Percentiles rank a stretch among this genome's conserved stretches.
These are phyloP conservation scores for Acanthamoeba royreba DNA, from an alignment of 208 protist genomes.

Conservation along the genomic window DNA sequence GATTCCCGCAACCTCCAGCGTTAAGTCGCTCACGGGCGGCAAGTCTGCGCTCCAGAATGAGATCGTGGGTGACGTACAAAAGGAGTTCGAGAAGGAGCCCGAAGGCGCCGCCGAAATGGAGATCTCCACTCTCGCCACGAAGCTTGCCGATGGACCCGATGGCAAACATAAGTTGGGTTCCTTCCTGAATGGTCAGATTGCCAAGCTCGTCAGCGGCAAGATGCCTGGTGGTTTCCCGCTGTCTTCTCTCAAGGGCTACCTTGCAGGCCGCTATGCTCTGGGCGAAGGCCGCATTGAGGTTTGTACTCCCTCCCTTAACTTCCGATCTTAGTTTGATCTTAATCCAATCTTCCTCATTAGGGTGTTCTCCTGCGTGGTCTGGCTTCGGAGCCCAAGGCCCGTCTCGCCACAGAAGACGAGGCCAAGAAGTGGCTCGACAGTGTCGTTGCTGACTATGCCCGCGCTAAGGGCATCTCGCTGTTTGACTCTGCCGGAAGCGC, in stretches of 20 bases:
- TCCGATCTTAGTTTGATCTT: not conserved
- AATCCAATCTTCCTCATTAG: not conserved
- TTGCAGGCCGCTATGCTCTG: conserved; percentile 38
- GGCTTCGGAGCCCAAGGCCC: conserved; percentile 64
- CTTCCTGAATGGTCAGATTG: conserved; percentile 38
- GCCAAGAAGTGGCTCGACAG: conserved; percentile 71
- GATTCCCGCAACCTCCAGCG: conserved; percentile 45
- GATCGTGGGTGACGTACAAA: conserved; percentile 68
- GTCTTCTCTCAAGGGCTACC: conserved; percentile 58
- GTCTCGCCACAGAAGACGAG: conserved; percentile 66
- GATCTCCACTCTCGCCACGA: not conserved
- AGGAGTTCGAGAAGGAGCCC: conserved; percentile 65
- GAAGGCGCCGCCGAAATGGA: conserved; percentile 48
- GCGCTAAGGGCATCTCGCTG: conserved; percentile 42
- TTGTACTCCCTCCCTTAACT: too few species aligned
- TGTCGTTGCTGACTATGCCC: conserved; percentile 56
- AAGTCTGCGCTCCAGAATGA: conserved; percentile 76
- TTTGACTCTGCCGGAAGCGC: not conserved
- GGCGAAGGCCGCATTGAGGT: conserved; percentile 58
- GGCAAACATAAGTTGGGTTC: conserved; percentile 6
- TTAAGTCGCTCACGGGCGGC: conserved; percentile 73
- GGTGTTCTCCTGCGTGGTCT: conserved; percentile 70
- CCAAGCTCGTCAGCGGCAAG: conserved; percentile 59
- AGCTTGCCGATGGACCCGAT: conserved; percentile 24
- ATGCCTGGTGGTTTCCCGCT: conserved; percentile 73